Conservation (phyloP, 352 stramenopile genomes). For the Globisporangium nunn region DNA sequence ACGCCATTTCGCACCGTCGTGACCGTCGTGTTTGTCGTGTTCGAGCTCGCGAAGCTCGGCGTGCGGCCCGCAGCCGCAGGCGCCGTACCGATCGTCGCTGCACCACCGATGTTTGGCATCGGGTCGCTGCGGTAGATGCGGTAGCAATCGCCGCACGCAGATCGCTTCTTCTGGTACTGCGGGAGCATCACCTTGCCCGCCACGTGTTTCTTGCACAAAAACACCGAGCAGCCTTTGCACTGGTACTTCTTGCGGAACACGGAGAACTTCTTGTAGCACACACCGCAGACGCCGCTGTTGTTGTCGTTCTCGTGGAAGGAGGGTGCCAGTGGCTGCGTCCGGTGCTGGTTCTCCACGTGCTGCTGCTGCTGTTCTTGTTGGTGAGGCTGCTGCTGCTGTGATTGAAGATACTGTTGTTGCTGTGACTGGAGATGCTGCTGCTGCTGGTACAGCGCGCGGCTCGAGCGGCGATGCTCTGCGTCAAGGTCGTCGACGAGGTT, state of each 20-base stretch:
- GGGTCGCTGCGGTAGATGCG: slow-evolving; percentile 51
- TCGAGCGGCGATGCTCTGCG: slow-evolving; percentile 7
- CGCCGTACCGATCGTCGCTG: slow-evolving; percentile 5
- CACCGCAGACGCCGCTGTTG: slow-evolving; percentile 59
- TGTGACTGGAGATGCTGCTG: slow-evolving; percentile 1
- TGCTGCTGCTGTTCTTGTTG: slow-evolving; percentile 4
- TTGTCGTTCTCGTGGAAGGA: slow-evolving; percentile 36
- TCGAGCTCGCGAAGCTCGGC: slow-evolving; percentile 14
- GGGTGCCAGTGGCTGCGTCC: slow-evolving; percentile 13
- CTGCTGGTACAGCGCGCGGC: slow-evolving; percentile 14
- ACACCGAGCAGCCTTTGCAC: slow-evolving; percentile 75
- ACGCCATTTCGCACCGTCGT: slow-evolving; percentile 4
- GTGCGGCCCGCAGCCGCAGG: slow-evolving; percentile 11
- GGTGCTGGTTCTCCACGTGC: slow-evolving; percentile 13
- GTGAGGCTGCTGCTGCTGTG: slow-evolving; percentile 1
- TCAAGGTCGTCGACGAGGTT: slow-evolving; percentile 5
- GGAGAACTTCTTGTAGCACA: slow-evolving; percentile 84
- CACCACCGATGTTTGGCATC: slow-evolving; percentile 24
- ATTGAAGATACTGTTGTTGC: slow-evolving; percentile 12
- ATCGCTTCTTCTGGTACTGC: slow-evolving; percentile 58
- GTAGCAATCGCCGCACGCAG: slow-evolving; percentile 73
- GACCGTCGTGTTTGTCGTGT: slow-evolving; percentile 7
- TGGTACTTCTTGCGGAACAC: slow-evolving; percentile 86
- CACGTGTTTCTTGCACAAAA: slow-evolving; percentile 78
- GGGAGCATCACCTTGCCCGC: slow-evolving; percentile 58